Conservation (phyloP, 1,284 basidiomycete species). For the Mycena sp. region DNA sequence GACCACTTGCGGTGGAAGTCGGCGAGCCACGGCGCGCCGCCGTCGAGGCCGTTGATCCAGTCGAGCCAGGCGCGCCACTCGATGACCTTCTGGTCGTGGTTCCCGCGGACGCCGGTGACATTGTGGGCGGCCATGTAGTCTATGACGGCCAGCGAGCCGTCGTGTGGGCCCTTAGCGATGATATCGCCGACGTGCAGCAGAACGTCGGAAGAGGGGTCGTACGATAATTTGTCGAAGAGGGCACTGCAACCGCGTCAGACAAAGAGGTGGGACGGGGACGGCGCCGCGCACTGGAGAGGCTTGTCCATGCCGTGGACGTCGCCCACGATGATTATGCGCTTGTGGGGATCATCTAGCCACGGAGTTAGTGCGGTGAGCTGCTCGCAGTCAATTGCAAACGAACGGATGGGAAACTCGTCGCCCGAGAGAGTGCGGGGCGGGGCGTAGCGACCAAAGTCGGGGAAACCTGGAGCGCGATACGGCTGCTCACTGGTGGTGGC, state of each 20-base stretch:
- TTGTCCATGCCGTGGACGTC: conserved; percentile 86
- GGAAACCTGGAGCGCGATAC: conserved; percentile 43
- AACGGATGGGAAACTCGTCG: conserved; percentile 65
- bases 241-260: conserved; percentile 50
- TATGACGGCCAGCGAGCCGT: conserved; percentile 71
- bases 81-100: conserved; percentile 89
- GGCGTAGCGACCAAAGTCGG: conserved; percentile 66
- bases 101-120: conserved; percentile 84
- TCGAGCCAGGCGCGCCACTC: conserved; percentile 89
- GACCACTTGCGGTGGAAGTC: conserved; percentile 55
- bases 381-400: neutral
- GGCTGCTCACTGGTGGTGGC: conserved; percentile 14
- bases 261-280: neutral
- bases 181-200: conserved; percentile 88
- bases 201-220: conserved; percentile 66
- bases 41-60: conserved; percentile 61
- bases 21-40: conserved; percentile 61
- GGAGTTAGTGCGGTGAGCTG: neutral
- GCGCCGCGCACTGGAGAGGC: conserved; percentile 66
- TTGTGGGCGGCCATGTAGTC: conserved; percentile 69
- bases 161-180: conserved; percentile 70
- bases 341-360: conserved; percentile 55
- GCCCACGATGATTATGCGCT: conserved; percentile 77
- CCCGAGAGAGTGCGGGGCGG: conserved; percentile 51
- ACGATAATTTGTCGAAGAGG: conserved; percentile 70